A percentile compares a stretch with the other conserved stretches of the same genome.
Conservation (phyloP, 2,329 filamentous ascomycete genomes). For the Ophiostoma montium region DNA sequence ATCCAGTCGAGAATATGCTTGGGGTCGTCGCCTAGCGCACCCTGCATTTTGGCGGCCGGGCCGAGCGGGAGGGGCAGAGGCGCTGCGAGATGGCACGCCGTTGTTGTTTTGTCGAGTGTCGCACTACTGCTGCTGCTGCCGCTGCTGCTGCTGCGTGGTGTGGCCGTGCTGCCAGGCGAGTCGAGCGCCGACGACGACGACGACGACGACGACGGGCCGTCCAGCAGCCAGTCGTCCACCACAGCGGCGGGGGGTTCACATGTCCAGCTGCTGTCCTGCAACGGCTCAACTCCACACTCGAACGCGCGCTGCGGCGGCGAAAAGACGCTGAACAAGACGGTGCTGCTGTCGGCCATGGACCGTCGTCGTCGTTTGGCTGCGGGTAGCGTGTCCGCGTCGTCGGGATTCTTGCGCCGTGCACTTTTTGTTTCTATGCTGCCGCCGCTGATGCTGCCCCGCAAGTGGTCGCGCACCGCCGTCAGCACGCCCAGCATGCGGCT, state of each 20-base stretch:
- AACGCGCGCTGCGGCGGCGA: too few species aligned
- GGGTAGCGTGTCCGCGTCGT: slow-evolving; percentile 7
- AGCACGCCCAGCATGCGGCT: slow-evolving; percentile 38
- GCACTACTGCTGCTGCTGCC: not conserved
- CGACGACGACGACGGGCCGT: too few species aligned
- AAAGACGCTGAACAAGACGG: too few species aligned
- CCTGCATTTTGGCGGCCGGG: not conserved
- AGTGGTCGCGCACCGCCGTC: slow-evolving; percentile 35
- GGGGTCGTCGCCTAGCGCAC: not conserved
- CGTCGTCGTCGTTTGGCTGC: not conserved
- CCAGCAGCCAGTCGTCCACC: too few species aligned
- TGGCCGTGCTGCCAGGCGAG: too few species aligned
- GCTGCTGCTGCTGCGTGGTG: not conserved
- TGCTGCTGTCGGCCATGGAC: not conserved
- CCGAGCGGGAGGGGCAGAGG: not conserved
- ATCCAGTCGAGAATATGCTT: slow-evolving; percentile 16
- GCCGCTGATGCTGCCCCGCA: slow-evolving; percentile 21
- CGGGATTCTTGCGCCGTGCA: slow-evolving; percentile 19
- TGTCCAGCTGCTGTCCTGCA: not conserved
- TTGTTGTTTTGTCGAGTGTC: not conserved
- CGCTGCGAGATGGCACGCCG: too few species aligned
- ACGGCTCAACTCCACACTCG: too few species aligned
- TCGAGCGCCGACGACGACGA: too few species aligned
- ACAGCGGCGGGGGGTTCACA: not conserved
- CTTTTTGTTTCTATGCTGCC: slow-evolving; percentile 12